Evolutionary conservation across 2,329 filamentous ascomycete genomes (phyloP), one percentile per base, ranked within the genome.

Genomic region (Alternaria novae-zelandiae): DNA sequence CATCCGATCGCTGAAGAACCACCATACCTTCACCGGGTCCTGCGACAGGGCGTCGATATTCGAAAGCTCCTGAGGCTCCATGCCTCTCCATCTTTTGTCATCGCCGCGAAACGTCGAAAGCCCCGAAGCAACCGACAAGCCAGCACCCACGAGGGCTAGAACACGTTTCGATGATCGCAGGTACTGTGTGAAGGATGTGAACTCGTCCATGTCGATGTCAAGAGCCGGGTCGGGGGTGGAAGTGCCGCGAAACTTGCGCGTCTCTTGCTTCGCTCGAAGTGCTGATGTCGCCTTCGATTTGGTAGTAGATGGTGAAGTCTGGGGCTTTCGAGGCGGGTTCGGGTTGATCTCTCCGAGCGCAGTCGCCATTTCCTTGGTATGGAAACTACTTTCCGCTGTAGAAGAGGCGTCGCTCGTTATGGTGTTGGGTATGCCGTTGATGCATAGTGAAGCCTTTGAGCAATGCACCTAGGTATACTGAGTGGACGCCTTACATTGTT

Each of bases 41-140:
- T 26, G 21, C 10, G 4, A 1, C 45, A 47, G 13, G 5, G 45
- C 45, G 1, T 47, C 45, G 8, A 47, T 17, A 6, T 26, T 47
- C 23, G 45, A 47, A 25, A 47, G 45, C 10, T 47, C 45, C 2
- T 47, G 45, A n/a, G 45, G 45, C 8, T 47, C 45, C 2, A 41
- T 23, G 10, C 55, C 44, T 17, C 66, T 36, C 71, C 70, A 74
- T 9, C 67, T 57, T 3, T 62, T 62, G 3, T 65, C 62, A 11
- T 61, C 49, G 9, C 68, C 69, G n/a, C 72, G 73, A 55, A 69
- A 76, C 1, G 73, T 74, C 6, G 68, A 58, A 7, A 76, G 58
- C 21, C 71, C 71, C 17, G 74, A 75, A 3, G 68, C 54, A 1
- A 63, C 70, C 6, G 72, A 74, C 6, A 76, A 63, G 0, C 72